Percentiles rank a stretch among this genome's conserved stretches.
Conservation (phyloP, 345 rosid genomes). For the Citropsis articulata region DNA sequence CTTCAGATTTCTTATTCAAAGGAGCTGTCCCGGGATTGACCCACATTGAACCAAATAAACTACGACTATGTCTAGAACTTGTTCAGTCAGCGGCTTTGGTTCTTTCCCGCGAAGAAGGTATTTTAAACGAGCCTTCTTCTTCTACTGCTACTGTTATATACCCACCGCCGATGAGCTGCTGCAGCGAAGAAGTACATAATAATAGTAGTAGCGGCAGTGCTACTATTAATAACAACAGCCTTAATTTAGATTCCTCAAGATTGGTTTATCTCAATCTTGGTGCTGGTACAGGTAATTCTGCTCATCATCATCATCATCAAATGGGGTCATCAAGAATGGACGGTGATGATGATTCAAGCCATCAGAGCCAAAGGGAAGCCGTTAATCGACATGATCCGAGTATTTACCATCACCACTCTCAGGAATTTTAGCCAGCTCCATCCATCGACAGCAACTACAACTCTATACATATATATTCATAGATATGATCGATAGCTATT, state of each 20-base stretch:
- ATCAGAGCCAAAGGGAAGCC: constrained; percentile 47
- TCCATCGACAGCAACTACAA: constrained; percentile 7
- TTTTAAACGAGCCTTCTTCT: constrained; percentile 35
- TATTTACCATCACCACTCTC: constrained; percentile 65
- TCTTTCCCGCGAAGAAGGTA: constrained; percentile 95
- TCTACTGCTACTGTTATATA: constrained; percentile 36
- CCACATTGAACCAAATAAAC: constrained; percentile 94
- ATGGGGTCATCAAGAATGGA: constrained; percentile 61
- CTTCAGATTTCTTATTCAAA: constrained; percentile 98
- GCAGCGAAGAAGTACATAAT: constrained; percentile 49
- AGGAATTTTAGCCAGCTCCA: constrained; percentile 45
- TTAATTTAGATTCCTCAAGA: constrained; percentile 70
- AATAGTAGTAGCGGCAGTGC: constrained; percentile 49
- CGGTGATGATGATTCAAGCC: constrained; percentile 53
- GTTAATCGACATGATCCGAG: constrained; percentile 66
- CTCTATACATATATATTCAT: constrained; percentile 4
- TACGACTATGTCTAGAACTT: constrained; percentile 94
- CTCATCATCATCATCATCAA: constrained; percentile 24
- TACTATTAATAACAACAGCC: constrained; percentile 16
- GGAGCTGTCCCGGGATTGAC: constrained; percentile 95
- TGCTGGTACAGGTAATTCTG: constrained; percentile 54
- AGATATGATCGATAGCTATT: background rate
- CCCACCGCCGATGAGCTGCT: constrained; percentile 42
- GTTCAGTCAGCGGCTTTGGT: constrained; percentile 98
- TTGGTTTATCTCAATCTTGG: constrained; percentile 91